phyloP scores from a whole-genome alignment of 1,139 yeast genomes.

The Geotrichum restrictum region DNA sequence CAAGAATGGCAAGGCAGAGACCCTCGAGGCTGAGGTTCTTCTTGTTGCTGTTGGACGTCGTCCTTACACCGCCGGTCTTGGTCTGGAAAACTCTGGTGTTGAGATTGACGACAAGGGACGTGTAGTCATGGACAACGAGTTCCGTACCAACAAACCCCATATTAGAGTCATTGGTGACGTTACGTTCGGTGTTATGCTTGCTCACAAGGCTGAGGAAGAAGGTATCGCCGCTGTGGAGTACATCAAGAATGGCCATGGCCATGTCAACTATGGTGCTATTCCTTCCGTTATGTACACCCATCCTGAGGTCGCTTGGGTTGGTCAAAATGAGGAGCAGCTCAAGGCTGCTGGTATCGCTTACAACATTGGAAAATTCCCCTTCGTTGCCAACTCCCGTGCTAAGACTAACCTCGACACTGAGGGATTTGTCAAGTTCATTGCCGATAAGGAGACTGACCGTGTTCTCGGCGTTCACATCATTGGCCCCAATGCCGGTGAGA shows the following conservation, averaged over 20 bases:
- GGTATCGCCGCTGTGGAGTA: conserved; percentile 98
- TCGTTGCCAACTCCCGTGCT: conserved; percentile 98
- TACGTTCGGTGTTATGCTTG: conserved; percentile 98
- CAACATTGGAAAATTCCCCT: conserved; percentile 97
- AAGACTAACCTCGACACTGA: conserved; percentile 96
- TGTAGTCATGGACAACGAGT: conserved; percentile 89
- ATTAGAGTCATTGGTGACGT: conserved; percentile 98
- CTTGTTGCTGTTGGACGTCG: conserved; percentile 98
- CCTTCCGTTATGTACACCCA: conserved; percentile 99
- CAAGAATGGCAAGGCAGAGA: conserved; percentile 77
- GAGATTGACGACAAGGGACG: conserved; percentile 91
- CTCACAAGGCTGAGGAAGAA: conserved; percentile 99
- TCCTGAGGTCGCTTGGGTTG: conserved; percentile 99
- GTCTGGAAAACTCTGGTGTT: conserved; percentile 81
- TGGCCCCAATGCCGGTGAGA: conserved; percentile 98
- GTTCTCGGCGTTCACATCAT: conserved; percentile 94
- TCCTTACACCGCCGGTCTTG: conserved; percentile 88
- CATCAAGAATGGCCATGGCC: conserved; percentile 91
- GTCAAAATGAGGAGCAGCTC: conserved; percentile 91
- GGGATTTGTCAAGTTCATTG: conserved; percentile 92
- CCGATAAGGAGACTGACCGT: conserved; percentile 97
- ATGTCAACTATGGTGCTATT: conserved; percentile 94
- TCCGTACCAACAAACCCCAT: conserved; percentile 86
- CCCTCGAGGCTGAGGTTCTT: conserved; percentile 83
- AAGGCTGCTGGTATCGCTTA: conserved; percentile 89